A percentile compares a stretch with the other conserved stretches of the same genome.
phyloP scores from a whole-genome alignment of 805 yeast genomes.

The Starmerella cellae region DNA sequence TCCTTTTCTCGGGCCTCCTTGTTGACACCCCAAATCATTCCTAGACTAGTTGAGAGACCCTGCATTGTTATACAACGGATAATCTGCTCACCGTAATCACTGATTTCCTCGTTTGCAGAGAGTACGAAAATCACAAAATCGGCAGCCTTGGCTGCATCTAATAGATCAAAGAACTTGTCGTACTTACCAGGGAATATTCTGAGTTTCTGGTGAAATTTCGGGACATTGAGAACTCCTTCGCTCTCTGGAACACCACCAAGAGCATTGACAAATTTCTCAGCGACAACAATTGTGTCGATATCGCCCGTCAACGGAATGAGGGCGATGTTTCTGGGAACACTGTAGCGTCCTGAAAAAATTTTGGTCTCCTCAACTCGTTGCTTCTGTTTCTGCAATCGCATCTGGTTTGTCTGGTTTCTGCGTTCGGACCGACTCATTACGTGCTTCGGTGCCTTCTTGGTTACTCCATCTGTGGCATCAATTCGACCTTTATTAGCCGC shows the following conservation, averaged over 20 bases:
- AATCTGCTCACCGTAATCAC: constrained; percentile 74
- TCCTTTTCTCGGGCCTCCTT: constrained; percentile 69
- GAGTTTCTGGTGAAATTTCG: constrained; percentile 60
- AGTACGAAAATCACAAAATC: constrained; percentile 85
- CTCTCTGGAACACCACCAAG: constrained; percentile 18
- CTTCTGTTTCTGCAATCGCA: constrained; percentile 54
- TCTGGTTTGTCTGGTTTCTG: constrained; percentile 63
- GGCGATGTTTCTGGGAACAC: constrained; percentile 74
- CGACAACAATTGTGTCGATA: constrained; percentile 31
- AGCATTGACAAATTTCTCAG: constrained; percentile 13
- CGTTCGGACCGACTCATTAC: constrained; percentile 48
- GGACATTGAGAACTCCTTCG: constrained; percentile 34
- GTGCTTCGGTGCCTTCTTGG: constrained; percentile 27
- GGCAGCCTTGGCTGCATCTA: constrained; percentile 80
- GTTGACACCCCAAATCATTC: constrained; percentile 60
- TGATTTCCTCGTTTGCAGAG: constrained; percentile 76
- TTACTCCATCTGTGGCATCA: constrained; percentile 40
- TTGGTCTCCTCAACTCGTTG: constrained; percentile 47
- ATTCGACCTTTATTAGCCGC: constrained; percentile 72
- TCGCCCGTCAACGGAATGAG: constrained; percentile 69
- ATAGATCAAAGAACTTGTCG: constrained; percentile 47
- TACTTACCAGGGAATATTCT: constrained; percentile 55
- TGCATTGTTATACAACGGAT: constrained; percentile 80
- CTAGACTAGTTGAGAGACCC: constrained; percentile 73
- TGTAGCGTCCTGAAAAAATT: constrained; percentile 65